Base-by-base conservation (phyloP, 768 basidiomycete species). In the Calocybe indica region DNA sequence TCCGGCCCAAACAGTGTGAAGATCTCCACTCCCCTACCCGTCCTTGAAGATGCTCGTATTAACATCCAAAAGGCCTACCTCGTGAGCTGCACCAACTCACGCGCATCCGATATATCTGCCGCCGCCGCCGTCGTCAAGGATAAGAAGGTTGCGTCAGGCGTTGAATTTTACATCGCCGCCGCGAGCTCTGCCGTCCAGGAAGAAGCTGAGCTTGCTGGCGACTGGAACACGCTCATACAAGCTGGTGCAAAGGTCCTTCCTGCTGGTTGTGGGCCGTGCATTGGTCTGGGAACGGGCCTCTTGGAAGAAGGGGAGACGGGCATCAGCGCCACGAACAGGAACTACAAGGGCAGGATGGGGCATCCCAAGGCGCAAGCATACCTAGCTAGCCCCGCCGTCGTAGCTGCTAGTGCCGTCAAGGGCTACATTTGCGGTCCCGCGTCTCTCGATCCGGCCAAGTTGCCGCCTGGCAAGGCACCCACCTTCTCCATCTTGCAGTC, bases 321-420 rank as follows among this genome's bases (percentile, higher is more conserved):
- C 1, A 98, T 99, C 61, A 95, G 92, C 53, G 96, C 96, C 4
- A 98, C 95, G 6, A 99, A 99, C 67, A 75, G 96, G 67, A 99
- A 99, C 61, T 99, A 97, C 72, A 98, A 99, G 72, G 96, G 96
- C 3, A 79, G 96, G 4, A 99, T 99, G 96, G 96, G 96, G 0
- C 82, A 86, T 53, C 95, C 96, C 0, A 89, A 91, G 44, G 95
- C 96, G 0, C 80, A 87, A 55, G 95, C 96, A 0, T 98, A 98
- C 68, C 81, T 99, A 37, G 93, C 92, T 5, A 93, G 91, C 54
- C 96, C 96, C 1, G 93, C 92, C 3, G 95, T 98, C 6, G 96
- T 99, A 10, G 95, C 96, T 15, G 94, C 96, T 3, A 93, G 91
- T 47, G 96, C 96, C 1, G 71, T 93, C 40, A 90, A 87, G 48